Percentiles rank a stretch among this genome's conserved stretches.
Evolutionary conservation across 805 yeast species (phyloP).

Genomic region (Candida multigemmis): DNA sequence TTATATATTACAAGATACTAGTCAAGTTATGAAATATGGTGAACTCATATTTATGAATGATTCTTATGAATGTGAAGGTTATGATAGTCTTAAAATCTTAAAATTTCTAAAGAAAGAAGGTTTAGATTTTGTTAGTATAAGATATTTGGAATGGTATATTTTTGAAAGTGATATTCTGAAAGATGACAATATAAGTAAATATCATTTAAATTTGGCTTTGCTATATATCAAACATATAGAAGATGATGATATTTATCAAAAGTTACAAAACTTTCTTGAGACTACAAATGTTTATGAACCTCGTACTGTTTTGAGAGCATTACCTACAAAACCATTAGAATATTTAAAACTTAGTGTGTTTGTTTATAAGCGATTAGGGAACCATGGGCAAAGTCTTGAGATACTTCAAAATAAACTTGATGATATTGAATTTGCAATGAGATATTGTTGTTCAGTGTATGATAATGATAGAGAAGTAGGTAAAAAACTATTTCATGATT

Average conservation of each 20-base stretch:
- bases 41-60: slow-evolving; percentile 56
- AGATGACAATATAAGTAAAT: slow-evolving; percentile 11
- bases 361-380: slow-evolving; percentile 49
- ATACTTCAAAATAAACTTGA: slow-evolving; percentile 49
- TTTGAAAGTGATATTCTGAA: slow-evolving; percentile 22
- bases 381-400: slow-evolving; percentile 55
- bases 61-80: slow-evolving; percentile 48
- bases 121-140: slow-evolving; percentile 10
- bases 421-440: slow-evolving; percentile 49
- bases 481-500: slow-evolving; percentile 33
- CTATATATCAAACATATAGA: slow-evolving; percentile 15
- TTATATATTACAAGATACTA: slow-evolving; percentile 35
- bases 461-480: slow-evolving; percentile 32
- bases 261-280: slow-evolving; percentile 22
- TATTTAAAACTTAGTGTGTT: slow-evolving; percentile 42
- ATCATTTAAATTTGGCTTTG: slow-evolving; percentile 26
- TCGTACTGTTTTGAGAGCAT: slow-evolving; percentile 22
- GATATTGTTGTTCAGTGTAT: slow-evolving; percentile 48
- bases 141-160: slow-evolving; percentile 40
- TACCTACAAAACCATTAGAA: slow-evolving; percentile 21
- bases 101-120: slow-evolving; percentile 10
- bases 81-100: slow-evolving; percentile 42
- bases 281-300: slow-evolving; percentile 25
- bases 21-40: slow-evolving; percentile 24
- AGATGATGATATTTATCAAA: slow-evolving; percentile 12